phyloP scores from a whole-genome alignment of 331 rosid species.

The Ulmus americana region DNA sequence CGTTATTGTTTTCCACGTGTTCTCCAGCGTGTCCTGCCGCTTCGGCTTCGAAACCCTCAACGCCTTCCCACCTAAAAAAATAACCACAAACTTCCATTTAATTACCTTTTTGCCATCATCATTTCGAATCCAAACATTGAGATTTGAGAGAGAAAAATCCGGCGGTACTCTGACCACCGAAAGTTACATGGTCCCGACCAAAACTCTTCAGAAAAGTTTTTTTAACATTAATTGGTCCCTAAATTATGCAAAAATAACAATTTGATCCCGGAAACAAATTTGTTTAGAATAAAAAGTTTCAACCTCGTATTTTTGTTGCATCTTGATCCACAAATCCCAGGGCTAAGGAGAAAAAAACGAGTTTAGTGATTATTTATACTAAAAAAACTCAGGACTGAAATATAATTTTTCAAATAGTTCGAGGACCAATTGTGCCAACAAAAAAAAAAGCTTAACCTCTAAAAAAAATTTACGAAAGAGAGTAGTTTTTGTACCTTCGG shows the following conservation, averaged over 20 bases:
- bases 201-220: neutral
- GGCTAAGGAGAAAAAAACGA: too few relatives aligned
- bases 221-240: too few relatives aligned
- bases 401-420: too few relatives aligned
- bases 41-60: conserved; percentile 71
- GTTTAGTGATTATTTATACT: too few relatives aligned
- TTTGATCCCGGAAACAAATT: too few relatives aligned
- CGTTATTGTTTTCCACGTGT: conserved; percentile 87
- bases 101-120: conserved; percentile 10
- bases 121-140: neutral
- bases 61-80: conserved; percentile 43
- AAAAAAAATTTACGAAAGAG: neutral
- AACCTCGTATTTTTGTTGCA: too few relatives aligned
- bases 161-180: conserved; percentile 8
- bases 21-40: conserved; percentile 80
- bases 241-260: too few relatives aligned
- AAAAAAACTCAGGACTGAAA: too few relatives aligned
- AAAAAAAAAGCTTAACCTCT: neutral
- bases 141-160: neutral
- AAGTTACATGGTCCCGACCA: conserved; percentile 3
- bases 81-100: neutral
- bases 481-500: conserved; percentile 47
- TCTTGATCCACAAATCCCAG: too few relatives aligned
- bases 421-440: too few relatives aligned
- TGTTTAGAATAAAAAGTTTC: too few relatives aligned